A percentile compares a stretch with the other conserved stretches of the same genome.
These are phyloP conservation scores for Postia placenta DNA, from an alignment of 768 basidiomycete genomes.

Conservation along the genomic window DNA sequence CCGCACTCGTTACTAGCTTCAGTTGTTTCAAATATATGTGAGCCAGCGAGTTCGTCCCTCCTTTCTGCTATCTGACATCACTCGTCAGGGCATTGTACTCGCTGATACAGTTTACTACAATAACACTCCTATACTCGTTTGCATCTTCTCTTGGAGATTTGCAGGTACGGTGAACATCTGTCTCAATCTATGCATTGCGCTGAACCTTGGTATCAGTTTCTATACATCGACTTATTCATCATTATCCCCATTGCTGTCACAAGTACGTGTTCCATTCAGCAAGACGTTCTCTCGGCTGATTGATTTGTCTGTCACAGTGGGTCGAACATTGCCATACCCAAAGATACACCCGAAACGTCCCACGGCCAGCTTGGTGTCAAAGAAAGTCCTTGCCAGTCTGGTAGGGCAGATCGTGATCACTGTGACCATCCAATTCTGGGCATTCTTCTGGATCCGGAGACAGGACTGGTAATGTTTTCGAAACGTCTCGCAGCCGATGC, in stretches of 20 bases:
- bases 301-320: constrained; percentile 55
- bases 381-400: constrained; percentile 89
- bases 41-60: constrained; percentile 26
- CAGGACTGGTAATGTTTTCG: constrained; percentile 67
- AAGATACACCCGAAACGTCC: constrained; percentile 85
- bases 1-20: constrained; percentile 95
- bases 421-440: constrained; percentile 76
- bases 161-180: constrained; percentile 52
- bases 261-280: constrained; percentile 52
- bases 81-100: constrained; percentile 90
- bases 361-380: constrained; percentile 92
- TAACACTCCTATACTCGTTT: constrained; percentile 92
- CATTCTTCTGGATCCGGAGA: constrained; percentile 80
- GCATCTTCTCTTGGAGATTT: constrained; percentile 96
- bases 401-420: constrained; percentile 90
- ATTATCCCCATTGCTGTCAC: constrained; percentile 96
- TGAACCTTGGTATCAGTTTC: constrained; percentile 47
- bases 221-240: constrained; percentile 97
- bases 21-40: constrained; percentile 99
- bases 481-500: neutral
- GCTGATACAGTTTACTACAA: constrained; percentile 97
- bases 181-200: neutral
- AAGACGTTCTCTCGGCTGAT: neutral
- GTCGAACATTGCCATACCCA: constrained; percentile 85
- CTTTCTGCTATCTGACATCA: neutral